Percentiles rank a stretch among this genome's conserved stretches.
These are phyloP conservation scores for Tolypocladium inflatum DNA, from an alignment of 2,329 filamentous ascomycete genomes.

Conservation along the genomic window DNA sequence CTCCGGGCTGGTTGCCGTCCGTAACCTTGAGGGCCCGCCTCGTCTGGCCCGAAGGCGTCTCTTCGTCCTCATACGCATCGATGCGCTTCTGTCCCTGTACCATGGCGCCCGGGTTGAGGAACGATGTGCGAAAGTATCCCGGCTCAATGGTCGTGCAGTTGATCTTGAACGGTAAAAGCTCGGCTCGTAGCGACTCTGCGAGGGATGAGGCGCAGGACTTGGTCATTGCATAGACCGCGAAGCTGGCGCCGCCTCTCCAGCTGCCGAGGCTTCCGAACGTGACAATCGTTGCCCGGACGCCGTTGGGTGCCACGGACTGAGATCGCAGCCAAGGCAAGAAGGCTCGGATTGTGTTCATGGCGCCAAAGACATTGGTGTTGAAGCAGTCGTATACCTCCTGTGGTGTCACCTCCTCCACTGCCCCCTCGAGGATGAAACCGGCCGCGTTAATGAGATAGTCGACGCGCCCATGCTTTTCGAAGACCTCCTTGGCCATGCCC, in stretches of 20 bases:
- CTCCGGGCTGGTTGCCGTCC: conserved; percentile 43
- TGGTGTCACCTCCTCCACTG: conserved; percentile 28
- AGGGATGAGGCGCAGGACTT: conserved; percentile 37
- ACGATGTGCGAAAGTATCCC: conserved; percentile 42
- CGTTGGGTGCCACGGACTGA: conserved; percentile 16
- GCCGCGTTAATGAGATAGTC: conserved; percentile 40
- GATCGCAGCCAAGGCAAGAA: conserved; percentile 37
- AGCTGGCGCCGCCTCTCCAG: conserved; percentile 26
- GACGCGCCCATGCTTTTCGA: conserved; percentile 25
- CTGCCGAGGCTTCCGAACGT: conserved; percentile 38
- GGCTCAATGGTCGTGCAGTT: conserved; percentile 34
- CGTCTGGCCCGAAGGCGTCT: conserved; percentile 15
- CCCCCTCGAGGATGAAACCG: conserved; percentile 32
- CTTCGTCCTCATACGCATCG: conserved; percentile 20
- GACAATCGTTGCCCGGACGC: conserved; percentile 21
- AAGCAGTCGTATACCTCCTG: conserved; percentile 29
- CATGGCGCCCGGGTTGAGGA: conserved; percentile 28
- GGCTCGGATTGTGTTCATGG: conserved; percentile 36
- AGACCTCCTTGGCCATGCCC: conserved; percentile 21
- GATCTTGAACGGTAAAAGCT: conserved; percentile 36
- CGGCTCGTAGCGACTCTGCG: conserved; percentile 30
- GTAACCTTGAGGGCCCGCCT: conserved; percentile 20
- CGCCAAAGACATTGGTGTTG: conserved; percentile 45
- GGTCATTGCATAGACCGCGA: conserved; percentile 30
- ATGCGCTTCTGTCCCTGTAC: conserved; percentile 17